Base-by-base conservation (phyloP, 2,329 filamentous ascomycete species). In the Exophiala phaeomuriformis region DNA sequence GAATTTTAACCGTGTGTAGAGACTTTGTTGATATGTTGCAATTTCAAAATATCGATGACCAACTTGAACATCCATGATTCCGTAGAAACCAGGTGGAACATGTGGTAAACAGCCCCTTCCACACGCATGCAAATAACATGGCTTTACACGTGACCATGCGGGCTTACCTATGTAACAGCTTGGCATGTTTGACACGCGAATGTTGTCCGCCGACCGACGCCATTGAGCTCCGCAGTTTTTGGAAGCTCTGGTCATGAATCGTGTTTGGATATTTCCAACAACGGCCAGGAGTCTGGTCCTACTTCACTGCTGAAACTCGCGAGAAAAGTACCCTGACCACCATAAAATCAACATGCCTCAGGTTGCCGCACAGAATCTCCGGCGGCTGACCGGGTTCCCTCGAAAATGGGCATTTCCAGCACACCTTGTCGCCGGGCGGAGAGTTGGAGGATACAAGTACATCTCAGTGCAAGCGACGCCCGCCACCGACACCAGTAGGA, bases 381-480 rank as follows among this genome's bases (percentile, higher is more conserved):
- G 55, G 7, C 53, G 51, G 8, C 51, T 64, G 39, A 31, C 54
- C 4, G 49, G 41, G 29, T 48, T 56, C 30, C 52, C 61, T 10
- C 49, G 51, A 45, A 56, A 55, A 61, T 59, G 61, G 55, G 57
- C 58, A n/a, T 55, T 62, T 46, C 58, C 62, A 19, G 61, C 61
- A 8, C 59, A 61, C 36, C 33, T 61, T 41, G 45, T 63, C 35
- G 62, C 59, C 10, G 59, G 60, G 31, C 42, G 59, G 54, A 52
- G 59, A 54, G 53, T 60, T 5, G 62, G 59, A 28, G 60, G 62
- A 19, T 61, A 68, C 52, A 69, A 69, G 67, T 67, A 64, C 58
- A 64, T 74, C 48, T 71, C 73, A 55, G 70, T 75, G 63, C 72
- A 72, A 61, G 68, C 72, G 35, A 68, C 72, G 39, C 68, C 71